Evolutionary conservation across 352 stramenopile species (phyloP), one percentile per base, ranked within the genome.

Genomic region (Hyaloperonospora arabidopsidis): DNA sequence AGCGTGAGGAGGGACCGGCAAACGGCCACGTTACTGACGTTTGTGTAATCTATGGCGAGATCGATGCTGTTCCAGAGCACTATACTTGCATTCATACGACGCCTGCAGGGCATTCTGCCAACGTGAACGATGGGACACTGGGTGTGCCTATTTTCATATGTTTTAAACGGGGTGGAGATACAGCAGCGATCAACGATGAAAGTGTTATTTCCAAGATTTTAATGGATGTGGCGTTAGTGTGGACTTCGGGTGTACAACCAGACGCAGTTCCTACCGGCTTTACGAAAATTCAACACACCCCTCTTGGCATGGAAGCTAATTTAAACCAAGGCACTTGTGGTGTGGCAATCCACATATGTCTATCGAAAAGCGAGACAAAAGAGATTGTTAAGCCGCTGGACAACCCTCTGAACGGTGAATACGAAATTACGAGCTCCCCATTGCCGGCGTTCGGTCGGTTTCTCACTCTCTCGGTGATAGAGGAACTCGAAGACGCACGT

Each of bases 141-240:
- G 84, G 79, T 10, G 68, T 93, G 0, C 77, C 82, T 8, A 75
- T 95, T 54, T 95, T 91, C 46, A 70, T 95, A n/a, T 95, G 84
- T 54, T 93, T 83, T 54, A 79, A 76, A 15, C 68, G 65, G 4
- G 58, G 66, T 19, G 45, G 39, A 13, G 36, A 28, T 5, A 43
- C 49, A 18, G 23, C 28, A 46, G 48, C 53, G 44, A 29, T 15
- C 13, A 36, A 19, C 44, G 61, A n/a, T 50, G 61, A 43, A 44
- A 49, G 32, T 54, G 17, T 44, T 38, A 10, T 46, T 47, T 54
- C 73, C n/a, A 88, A 86, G 49, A 74, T 69, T 29, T 53, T 92
- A 32, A 87, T 91, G 73, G 79, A 91, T 50, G 43, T 93, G 15
- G 55, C 72, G 12, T 66, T 89, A 13, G 84, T 91, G 72, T 90